Base-by-base conservation (phyloP, 2,329 filamentous ascomycete genomes). In the Dactylella cylindrospora region DNA sequence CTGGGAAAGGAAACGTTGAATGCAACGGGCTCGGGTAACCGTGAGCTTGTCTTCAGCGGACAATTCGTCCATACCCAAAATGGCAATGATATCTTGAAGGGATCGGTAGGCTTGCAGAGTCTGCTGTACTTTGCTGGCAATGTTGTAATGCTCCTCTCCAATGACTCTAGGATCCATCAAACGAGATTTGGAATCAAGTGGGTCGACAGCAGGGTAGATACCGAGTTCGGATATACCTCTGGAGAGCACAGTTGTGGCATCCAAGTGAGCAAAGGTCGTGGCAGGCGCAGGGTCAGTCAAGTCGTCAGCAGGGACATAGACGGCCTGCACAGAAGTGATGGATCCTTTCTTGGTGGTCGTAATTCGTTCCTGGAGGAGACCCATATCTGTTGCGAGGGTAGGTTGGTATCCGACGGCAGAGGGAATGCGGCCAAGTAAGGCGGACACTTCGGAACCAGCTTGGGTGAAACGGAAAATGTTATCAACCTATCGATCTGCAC, bases 71-170 rank as follows among this genome's bases (percentile, higher is more conserved):
- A 98, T 97, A 86, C 91, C 91, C 76, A 97, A 80, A 90, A 98
- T 98, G 78, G 93, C 93, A 82, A 96, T 96, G 85, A 98, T 98
- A 82, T 98, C 93, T 82, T 98, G 93, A 70, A 98, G 89, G 68
- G 91, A 97, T 88, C 97, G 97, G 88, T 98, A 98, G 83, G 97
- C 93, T 81, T 98, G 93, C 76, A 98, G 86, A 79, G 96, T 97
- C 81, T 95, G 90, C 83, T 98, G 93, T 74, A 98, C 93, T 72
- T 85, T 85, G 76, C 87, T 88, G 76, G 93, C 93, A 72, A 84
- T 91, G 66, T 90, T 76, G 85, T 98, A 98, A 84, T 98, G 93
- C 66, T 98, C 93, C 74, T 97, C 82, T 76, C 93, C 93, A 73
- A 98, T 87, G 74, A 98, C 84, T 88, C 93, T 90, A 78, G 93